A percentile compares a stretch with the other conserved stretches of the same genome.
phyloP scores from a whole-genome alignment of 495 filamentous ascomycete species.

The Thozetella sp. region DNA sequence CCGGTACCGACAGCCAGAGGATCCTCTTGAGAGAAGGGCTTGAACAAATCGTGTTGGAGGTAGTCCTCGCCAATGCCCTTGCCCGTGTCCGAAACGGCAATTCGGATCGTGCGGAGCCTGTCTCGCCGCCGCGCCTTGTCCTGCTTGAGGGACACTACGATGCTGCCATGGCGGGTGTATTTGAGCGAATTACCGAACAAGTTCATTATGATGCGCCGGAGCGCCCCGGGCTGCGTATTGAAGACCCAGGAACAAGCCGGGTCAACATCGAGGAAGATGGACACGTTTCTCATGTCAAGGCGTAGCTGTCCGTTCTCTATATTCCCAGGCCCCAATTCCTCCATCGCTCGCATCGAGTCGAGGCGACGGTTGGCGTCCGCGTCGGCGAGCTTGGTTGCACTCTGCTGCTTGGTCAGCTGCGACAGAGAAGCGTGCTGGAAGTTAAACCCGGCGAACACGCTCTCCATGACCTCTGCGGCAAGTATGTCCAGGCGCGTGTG shows the following conservation, averaged over 20 bases:
- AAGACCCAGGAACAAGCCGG: slow-evolving; percentile 60
- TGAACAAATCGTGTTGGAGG: slow-evolving; percentile 66
- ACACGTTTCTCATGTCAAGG: slow-evolving; percentile 36
- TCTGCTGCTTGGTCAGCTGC: slow-evolving; percentile 7
- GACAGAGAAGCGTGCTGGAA: slow-evolving; percentile 26
- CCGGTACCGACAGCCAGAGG: slow-evolving; percentile 67
- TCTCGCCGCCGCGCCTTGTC: not conserved
- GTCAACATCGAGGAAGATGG: slow-evolving; percentile 64
- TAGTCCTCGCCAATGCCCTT: slow-evolving; percentile 71
- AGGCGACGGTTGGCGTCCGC: not conserved
- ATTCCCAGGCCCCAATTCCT: slow-evolving; percentile 13
- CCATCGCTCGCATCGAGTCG: not conserved
- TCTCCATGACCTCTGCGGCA: slow-evolving; percentile 61
- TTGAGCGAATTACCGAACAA: slow-evolving; percentile 83
- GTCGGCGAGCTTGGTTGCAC: not conserved
- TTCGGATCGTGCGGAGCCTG: slow-evolving; percentile 7
- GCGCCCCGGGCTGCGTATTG: slow-evolving; percentile 68
- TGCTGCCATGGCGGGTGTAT: slow-evolving; percentile 68
- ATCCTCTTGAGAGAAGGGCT: slow-evolving; percentile 74
- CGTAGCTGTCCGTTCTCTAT: slow-evolving; percentile 7
- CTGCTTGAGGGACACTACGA: slow-evolving; percentile 61
- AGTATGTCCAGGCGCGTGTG: slow-evolving; percentile 44
- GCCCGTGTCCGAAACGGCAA: slow-evolving; percentile 66
- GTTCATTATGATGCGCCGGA: slow-evolving; percentile 80
- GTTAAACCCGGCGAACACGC: slow-evolving; percentile 55